A percentile compares a stretch with the other conserved stretches of the same genome.
Evolutionary conservation across 164 flowering plant genomes (phyloP).

Genomic region (Saururus chinensis): DNA sequence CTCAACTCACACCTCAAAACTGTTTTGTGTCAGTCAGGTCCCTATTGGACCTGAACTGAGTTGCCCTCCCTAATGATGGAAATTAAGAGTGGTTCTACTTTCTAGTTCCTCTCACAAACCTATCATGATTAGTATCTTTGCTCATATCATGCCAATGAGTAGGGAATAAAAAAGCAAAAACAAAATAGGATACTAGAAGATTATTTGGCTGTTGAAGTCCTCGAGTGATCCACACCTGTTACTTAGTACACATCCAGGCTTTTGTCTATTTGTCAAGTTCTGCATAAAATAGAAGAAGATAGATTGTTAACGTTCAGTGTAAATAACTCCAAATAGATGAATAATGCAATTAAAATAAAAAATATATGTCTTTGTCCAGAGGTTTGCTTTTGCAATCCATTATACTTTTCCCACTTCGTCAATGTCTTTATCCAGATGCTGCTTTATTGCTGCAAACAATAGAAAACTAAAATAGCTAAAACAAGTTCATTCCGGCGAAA

Average conservation of each 20-base stretch:
- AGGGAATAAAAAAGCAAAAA: background rate
- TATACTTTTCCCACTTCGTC: constrained; percentile 84
- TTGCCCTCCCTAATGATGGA: too few relatives aligned
- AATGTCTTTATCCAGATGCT: constrained; percentile 95
- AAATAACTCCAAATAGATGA: background rate
- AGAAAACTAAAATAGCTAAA: background rate
- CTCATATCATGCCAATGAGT: too few relatives aligned
- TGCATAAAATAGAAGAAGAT: constrained; percentile 27
- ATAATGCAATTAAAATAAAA: background rate
- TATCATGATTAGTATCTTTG: too few relatives aligned
- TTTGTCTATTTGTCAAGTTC: constrained; percentile 77
- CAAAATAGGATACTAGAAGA: background rate
- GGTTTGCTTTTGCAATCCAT: constrained; percentile 50
- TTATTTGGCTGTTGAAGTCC: constrained; percentile 75
- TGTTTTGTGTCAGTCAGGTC: too few relatives aligned
- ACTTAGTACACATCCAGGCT: constrained; percentile 89
- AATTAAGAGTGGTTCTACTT: too few relatives aligned
- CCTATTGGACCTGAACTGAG: too few relatives aligned
- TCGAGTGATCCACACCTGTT: constrained; percentile 75
- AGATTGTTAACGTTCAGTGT: background rate
- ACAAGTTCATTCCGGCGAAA: background rate
- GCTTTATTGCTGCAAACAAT: constrained; percentile 39
- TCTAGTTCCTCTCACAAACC: too few relatives aligned
- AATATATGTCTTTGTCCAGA: constrained; percentile 73
- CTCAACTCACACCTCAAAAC: too few relatives aligned